These are phyloP conservation scores for Leccinum uliginosum DNA, from an alignment of 768 basidiomycete species.

Conservation along the genomic window DNA sequence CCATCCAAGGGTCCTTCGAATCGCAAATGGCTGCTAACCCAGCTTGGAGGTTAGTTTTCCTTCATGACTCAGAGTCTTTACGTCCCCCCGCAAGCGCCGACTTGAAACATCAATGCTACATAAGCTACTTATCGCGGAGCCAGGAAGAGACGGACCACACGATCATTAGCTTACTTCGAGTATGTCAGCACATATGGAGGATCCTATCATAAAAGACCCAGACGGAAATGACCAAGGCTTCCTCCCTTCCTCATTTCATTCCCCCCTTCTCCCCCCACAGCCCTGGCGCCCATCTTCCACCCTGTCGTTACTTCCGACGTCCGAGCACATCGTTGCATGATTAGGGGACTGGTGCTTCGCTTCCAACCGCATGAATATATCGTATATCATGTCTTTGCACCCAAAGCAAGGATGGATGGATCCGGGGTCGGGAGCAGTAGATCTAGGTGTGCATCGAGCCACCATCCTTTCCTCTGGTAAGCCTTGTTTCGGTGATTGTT, in stretches of 20 bases:
- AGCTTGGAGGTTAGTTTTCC: neutral
- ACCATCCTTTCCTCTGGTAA: constrained; percentile 9
- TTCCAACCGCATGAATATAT: neutral
- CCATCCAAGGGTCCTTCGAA: neutral
- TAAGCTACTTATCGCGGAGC: neutral
- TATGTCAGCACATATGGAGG: neutral
- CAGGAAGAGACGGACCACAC: neutral
- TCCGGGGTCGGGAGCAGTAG: neutral
- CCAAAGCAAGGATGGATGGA: constrained; percentile 1
- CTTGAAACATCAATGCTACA: neutral
- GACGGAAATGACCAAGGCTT: no score
- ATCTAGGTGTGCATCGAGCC: constrained; percentile 2
- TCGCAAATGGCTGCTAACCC: neutral
- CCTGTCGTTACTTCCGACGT: neutral
- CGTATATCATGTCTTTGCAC: neutral
- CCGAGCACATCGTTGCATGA: neutral
- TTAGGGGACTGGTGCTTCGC: neutral
- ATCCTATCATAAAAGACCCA: neutral
- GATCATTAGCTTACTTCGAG: neutral
- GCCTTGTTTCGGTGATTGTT: neutral
- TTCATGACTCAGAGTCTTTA: neutral
- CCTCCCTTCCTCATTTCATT: neutral
- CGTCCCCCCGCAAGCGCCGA: neutral
- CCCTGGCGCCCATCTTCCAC: neutral
- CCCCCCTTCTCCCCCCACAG: neutral